Percentiles rank a stretch among this genome's conserved stretches.
Conservation (phyloP, 805 yeast species). For the Ogataea degrootiae region DNA sequence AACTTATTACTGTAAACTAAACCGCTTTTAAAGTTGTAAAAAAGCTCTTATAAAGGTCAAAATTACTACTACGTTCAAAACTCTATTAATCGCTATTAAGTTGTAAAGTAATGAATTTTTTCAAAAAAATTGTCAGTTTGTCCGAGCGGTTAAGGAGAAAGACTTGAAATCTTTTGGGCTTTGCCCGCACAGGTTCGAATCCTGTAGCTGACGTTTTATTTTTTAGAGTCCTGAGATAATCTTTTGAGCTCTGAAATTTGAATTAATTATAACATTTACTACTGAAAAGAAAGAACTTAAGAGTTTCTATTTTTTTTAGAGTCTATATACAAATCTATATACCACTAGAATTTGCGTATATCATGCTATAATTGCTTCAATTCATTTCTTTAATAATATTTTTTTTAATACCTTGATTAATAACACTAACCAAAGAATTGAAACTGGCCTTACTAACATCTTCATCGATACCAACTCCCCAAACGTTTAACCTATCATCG, state of each 20-base stretch:
- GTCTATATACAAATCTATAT: no score
- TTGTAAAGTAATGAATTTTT: no score
- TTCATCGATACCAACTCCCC: constrained; percentile 59
- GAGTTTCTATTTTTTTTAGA: no score
- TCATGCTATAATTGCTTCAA: no score
- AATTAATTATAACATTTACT: not conserved
- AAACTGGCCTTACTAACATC: constrained; percentile 54
- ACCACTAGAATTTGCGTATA: no score
- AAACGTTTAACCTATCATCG: constrained; percentile 26
- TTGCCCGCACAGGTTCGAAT: constrained; percentile 60
- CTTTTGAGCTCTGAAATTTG: no score
- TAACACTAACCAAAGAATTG: constrained; percentile 43
- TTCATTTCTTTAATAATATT: constrained; percentile 20
- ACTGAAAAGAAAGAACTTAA: not conserved
- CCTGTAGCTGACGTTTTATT: constrained; percentile 47
- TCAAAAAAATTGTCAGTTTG: constrained; percentile 26
- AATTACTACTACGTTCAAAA: no score
- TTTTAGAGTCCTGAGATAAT: not conserved
- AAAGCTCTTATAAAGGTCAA: no score
- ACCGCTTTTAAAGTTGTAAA: no score
- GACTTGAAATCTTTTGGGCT: constrained; percentile 57
- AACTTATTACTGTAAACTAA: no score
- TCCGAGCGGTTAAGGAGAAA: constrained; percentile 57
- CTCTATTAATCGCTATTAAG: no score
- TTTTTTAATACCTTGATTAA: constrained; percentile 31